Conservation (phyloP, 495 filamentous ascomycete species). For the Podospora australis region DNA sequence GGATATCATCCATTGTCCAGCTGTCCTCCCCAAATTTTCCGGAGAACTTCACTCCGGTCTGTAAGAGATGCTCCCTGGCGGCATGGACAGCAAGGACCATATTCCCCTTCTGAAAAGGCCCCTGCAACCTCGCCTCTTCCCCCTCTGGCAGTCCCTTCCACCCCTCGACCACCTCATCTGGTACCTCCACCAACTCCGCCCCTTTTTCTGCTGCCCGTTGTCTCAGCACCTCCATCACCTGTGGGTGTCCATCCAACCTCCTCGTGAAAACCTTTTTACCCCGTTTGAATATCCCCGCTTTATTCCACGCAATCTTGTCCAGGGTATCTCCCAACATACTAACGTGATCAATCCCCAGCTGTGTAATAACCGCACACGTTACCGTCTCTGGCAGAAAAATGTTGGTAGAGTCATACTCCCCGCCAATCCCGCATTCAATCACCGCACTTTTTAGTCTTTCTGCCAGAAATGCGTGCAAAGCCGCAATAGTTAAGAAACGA, state of each 20-base stretch:
- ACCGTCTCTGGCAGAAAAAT: slow-evolving; percentile 29
- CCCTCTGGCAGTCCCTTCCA: slow-evolving; percentile 30
- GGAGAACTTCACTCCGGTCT: slow-evolving; percentile 12
- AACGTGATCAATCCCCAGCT: slow-evolving; percentile 46
- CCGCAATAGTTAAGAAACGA: slow-evolving; percentile 45
- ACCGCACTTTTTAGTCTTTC: slow-evolving; percentile 39
- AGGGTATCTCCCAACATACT: slow-evolving; percentile 41
- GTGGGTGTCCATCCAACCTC: slow-evolving; percentile 9
- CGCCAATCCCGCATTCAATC: slow-evolving; percentile 46
- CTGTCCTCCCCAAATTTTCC: slow-evolving; percentile 13
- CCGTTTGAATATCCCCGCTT: slow-evolving; percentile 42
- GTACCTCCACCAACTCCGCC: slow-evolving; percentile 25
- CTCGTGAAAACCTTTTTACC: slow-evolving; percentile 37
- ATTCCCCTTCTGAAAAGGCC: slow-evolving; percentile 41
- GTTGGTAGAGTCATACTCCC: slow-evolving; percentile 47
- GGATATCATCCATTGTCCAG: slow-evolving; percentile 15
- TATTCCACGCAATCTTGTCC: slow-evolving; percentile 49
- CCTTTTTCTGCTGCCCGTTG: slow-evolving; percentile 33
- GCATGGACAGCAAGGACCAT: slow-evolving; percentile 38
- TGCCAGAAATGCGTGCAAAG: slow-evolving; percentile 36
- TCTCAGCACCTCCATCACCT: slow-evolving; percentile 34
- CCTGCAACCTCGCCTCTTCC: slow-evolving; percentile 21
- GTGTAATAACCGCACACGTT: slow-evolving; percentile 36
- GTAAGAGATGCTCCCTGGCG: slow-evolving; percentile 31
- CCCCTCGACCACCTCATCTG: slow-evolving; percentile 26